Percentiles rank a stretch among this genome's conserved stretches.
phyloP scores from a whole-genome alignment of 192 early-diverging fungal species.

The Coemansia sp. region DNA sequence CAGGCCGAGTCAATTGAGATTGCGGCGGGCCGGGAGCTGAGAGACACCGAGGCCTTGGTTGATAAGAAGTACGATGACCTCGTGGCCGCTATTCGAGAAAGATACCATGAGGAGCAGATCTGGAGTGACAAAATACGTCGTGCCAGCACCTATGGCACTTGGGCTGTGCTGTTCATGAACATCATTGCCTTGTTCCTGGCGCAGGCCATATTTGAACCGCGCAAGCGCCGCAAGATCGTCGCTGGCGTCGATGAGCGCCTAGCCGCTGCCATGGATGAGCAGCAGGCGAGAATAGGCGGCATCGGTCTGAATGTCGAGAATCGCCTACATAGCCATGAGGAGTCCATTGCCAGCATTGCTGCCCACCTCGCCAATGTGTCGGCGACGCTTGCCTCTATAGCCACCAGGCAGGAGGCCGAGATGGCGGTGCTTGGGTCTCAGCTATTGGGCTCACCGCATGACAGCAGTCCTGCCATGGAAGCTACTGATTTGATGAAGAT shows the following conservation, averaged over 20 bases:
- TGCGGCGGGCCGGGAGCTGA: slow-evolving; percentile 50
- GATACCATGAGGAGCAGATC: slow-evolving; percentile 81
- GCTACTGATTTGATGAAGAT: neutral
- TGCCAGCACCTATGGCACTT: slow-evolving; percentile 71
- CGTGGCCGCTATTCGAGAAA: slow-evolving; percentile 66
- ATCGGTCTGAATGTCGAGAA: neutral
- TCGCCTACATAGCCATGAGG: slow-evolving; percentile 18
- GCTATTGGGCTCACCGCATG: neutral
- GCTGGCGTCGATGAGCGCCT: slow-evolving; percentile 67
- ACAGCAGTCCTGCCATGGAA: neutral
- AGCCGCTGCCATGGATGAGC: slow-evolving; percentile 47
- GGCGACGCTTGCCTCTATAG: slow-evolving; percentile 13
- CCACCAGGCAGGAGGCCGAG: slow-evolving; percentile 17
- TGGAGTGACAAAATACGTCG: slow-evolving; percentile 86
- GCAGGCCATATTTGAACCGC: slow-evolving; percentile 72
- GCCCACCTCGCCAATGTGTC: slow-evolving; percentile 23
- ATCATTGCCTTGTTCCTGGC: slow-evolving; percentile 65
- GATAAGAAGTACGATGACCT: slow-evolving; percentile 64
- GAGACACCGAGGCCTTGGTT: slow-evolving; percentile 59
- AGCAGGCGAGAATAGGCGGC: slow-evolving; percentile 21
- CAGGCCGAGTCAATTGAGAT: slow-evolving; percentile 57
- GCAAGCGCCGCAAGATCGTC: slow-evolving; percentile 63
- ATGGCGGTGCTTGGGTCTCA: slow-evolving; percentile 1
- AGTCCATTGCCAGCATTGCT: slow-evolving; percentile 7
- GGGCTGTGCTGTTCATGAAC: slow-evolving; percentile 70